phyloP scores from a whole-genome alignment of 495 filamentous ascomycete genomes.

The Glutinoglossum americanum region DNA sequence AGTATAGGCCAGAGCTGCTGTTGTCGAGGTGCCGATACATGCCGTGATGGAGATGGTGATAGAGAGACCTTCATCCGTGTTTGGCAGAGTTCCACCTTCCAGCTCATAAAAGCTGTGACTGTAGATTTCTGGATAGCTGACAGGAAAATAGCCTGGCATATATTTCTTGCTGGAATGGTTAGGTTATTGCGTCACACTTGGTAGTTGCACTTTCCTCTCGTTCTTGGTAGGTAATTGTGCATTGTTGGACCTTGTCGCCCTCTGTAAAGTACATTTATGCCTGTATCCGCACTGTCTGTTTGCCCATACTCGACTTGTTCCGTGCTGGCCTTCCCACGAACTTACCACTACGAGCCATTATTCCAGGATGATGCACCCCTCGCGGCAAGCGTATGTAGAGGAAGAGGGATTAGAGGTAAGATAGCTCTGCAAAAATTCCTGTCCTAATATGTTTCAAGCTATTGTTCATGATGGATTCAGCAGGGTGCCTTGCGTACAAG shows the following conservation, averaged over 20 bases:
- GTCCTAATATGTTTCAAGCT: neutral
- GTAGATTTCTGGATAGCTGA: neutral
- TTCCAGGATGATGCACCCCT: slow-evolving; percentile 60
- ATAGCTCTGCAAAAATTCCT: neutral
- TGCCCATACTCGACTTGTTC: too few relatives aligned
- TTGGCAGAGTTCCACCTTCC: neutral
- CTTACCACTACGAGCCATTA: too few relatives aligned
- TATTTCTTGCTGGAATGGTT: neutral
- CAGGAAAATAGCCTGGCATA: neutral
- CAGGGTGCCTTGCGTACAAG: neutral
- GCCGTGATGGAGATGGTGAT: neutral
- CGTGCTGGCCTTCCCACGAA: too few relatives aligned
- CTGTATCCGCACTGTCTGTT: too few relatives aligned
- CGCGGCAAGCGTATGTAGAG: slow-evolving; percentile 90
- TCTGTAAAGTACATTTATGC: neutral
- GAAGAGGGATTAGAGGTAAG: slow-evolving; percentile 53
- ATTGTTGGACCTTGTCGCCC: neutral
- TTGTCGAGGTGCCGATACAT: neutral
- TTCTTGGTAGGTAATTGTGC: too few relatives aligned
- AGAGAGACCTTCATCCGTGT: neutral
- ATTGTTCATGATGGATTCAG: slow-evolving; percentile 6
- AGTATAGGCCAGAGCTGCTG: neutral
- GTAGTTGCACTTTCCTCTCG: too few relatives aligned
- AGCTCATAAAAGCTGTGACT: neutral
- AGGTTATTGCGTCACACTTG: neutral